A percentile compares a stretch with the other conserved stretches of the same genome.
These are phyloP conservation scores for Harrya chromipes DNA, from an alignment of 768 basidiomycete genomes.

Conservation along the genomic window DNA sequence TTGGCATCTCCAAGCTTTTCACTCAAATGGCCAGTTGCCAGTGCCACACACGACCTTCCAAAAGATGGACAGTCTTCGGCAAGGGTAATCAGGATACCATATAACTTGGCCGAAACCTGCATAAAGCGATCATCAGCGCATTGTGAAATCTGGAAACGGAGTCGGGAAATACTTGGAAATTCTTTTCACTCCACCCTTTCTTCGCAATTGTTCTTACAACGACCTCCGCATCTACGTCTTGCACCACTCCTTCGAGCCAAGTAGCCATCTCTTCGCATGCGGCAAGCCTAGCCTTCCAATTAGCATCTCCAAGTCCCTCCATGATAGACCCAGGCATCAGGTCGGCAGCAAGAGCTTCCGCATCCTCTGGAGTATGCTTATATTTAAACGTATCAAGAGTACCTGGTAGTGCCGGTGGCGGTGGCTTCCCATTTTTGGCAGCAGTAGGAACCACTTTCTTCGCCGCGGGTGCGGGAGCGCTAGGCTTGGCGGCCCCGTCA, in stretches of 20 bases:
- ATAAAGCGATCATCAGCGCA: constrained; percentile 6
- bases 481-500: constrained; percentile 16
- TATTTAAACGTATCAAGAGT: constrained; percentile 85
- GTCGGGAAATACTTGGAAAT: constrained; percentile 73
- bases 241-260: constrained; percentile 74
- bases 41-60: constrained; percentile 77
- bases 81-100: constrained; percentile 68
- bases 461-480: constrained; percentile 31
- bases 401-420: constrained; percentile 47
- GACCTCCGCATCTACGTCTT: constrained; percentile 80
- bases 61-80: constrained; percentile 82
- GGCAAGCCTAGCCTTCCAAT: constrained; percentile 91
- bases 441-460: constrained; percentile 46
- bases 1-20: constrained; percentile 98
- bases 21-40: constrained; percentile 75
- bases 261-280: constrained; percentile 80
- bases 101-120: constrained; percentile 89
- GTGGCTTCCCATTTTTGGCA: constrained; percentile 46
- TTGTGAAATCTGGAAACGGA: background rate
- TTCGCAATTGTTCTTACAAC: constrained; percentile 84
- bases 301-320: constrained; percentile 75
- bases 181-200: constrained; percentile 98
- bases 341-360: constrained; percentile 73
- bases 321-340: constrained; percentile 69
- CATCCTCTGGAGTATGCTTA: constrained; percentile 89